Base-by-base conservation (phyloP, 768 basidiomycete species). In the Myochromella boudieri region DNA sequence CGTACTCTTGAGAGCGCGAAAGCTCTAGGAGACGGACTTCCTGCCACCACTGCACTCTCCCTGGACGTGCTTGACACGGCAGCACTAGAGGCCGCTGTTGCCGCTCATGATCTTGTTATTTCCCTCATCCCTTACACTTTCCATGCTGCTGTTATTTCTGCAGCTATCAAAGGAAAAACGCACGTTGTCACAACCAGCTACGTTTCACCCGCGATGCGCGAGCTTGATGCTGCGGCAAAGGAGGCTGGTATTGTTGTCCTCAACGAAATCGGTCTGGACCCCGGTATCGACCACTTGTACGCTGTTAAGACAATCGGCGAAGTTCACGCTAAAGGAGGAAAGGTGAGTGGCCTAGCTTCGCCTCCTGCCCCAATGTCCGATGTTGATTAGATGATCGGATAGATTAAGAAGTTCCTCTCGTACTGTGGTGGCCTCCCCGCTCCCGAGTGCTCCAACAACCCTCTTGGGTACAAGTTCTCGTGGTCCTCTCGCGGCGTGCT, bases 381-480 rank as follows among this genome's bases (percentile, higher is more conserved):
- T 11, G n/a, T 28, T 47, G 15, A 41, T 48, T 48, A 4, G 37
- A 24, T 18, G 10, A 25, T 26, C 22, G 5, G 39, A 5, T 52
- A 91, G 89, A 75, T 95, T 69, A 94, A 90, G 62, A 73, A 88
- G 55, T 98, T 98, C 80, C 70, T 87, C 45, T 94, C 91, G 0
- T 97, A 92, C 79, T 98, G 95, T 54, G 94, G 95, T 62, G 95
- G 95, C 48, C 87, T 97, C 38, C 94, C 95, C 38, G 91, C 94
- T 0, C 91, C 93, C 6, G 86, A 91, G 58, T 87, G 87, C 61
- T 82, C 92, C 3, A 84, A 85, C 60, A 99, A 98, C 73, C 94
- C 97, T 2, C 85, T 98, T 46, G 95, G 95, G 9, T 99, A 97
- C 83, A 97, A 97, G 67, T 97, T 99, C 74, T 97, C 93, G 28